Evolutionary conservation across 2,329 filamentous ascomycete genomes (phyloP).

Genomic region (Aspergillus costaricaensis): DNA sequence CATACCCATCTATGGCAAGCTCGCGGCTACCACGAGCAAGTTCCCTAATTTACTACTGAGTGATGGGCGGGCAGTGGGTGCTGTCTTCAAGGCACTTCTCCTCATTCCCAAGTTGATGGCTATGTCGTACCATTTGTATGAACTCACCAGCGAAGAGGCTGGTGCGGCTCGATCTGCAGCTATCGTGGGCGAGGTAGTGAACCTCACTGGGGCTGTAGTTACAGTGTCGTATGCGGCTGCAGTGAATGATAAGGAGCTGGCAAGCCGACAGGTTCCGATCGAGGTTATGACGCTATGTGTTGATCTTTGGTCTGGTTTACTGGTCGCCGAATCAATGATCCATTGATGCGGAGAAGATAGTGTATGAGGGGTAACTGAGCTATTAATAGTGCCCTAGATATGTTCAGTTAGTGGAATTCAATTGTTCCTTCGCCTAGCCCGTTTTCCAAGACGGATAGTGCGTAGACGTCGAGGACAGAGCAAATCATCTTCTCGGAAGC

Average conservation of each 20-base stretch:
- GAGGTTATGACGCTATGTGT: background rate
- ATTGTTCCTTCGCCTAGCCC: too few species aligned
- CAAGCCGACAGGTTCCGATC: constrained; percentile 4
- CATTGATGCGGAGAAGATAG: background rate
- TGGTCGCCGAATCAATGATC: constrained; percentile 2
- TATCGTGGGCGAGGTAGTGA: constrained; percentile 14
- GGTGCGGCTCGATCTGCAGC: background rate
- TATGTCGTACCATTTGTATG: constrained; percentile 9
- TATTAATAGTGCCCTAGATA: too few species aligned
- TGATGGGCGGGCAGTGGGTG: background rate
- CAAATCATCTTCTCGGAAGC: too few species aligned
- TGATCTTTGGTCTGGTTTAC: constrained; percentile 3
- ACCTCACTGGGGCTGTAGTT: background rate
- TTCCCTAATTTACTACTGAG: background rate
- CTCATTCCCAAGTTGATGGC: background rate
- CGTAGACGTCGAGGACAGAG: rapidly evolving
- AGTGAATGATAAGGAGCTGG: constrained; percentile 7
- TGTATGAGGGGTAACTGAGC: too few species aligned
- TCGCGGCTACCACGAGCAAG: background rate
- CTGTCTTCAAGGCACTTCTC: background rate
- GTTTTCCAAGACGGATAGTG: too few species aligned
- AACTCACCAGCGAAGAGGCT: background rate
- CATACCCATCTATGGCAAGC: background rate
- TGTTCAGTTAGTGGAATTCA: too few species aligned
- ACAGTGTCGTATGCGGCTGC: constrained; percentile 8